Base-by-base conservation (phyloP, 2,329 filamentous ascomycete species). In the Cladophialophora carrionii region DNA sequence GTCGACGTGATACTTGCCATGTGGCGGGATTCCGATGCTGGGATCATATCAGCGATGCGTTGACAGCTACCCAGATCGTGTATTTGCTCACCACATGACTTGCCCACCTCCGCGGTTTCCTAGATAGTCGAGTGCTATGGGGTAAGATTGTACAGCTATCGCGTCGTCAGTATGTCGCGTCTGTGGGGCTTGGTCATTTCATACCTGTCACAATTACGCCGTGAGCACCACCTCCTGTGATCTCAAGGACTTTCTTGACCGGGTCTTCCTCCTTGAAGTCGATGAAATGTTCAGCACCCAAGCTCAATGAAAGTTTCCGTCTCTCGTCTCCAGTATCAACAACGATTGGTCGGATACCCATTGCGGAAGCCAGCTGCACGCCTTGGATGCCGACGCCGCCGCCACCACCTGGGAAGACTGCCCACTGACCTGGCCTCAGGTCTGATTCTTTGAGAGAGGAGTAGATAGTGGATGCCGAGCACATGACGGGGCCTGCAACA, bases 401-500 rank as follows among this genome's bases (percentile, higher is more conserved):
- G 8, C 84, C 84, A 0, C 82, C 83, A 17, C 83, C 83, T 3
- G 82, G 82, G 67, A 85, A 84, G 17, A 82, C 80, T 0, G 83
- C 82, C 82, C 82, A 87, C 57, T 85, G 76, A 9, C 84, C 82
- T 0, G 84, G 76, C 63, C 76, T 76, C 3, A 86, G 74, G 1
- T 76, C 78, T 0, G 81, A 82, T 48, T 84, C 81, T 12, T 81
- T 78, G 57, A 88, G 76, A 1, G 84, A 83, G 2, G 83, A 80
- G 72, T 87, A 85, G 66, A 87, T 84, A 1, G 86, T 87, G 6
- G 80, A 82, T 0, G 83, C 84, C 51, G 78, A 81, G 75, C 85
- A 88, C 83, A 87, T 86, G 64, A 87, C 81, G 0, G 85, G 85
- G 0, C 81, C 86, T 2, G 85, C 85, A n/a, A 84, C 70, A 66